phyloP scores from a whole-genome alignment of 2,329 filamentous ascomycete genomes.

The Ramularia endophylla region DNA sequence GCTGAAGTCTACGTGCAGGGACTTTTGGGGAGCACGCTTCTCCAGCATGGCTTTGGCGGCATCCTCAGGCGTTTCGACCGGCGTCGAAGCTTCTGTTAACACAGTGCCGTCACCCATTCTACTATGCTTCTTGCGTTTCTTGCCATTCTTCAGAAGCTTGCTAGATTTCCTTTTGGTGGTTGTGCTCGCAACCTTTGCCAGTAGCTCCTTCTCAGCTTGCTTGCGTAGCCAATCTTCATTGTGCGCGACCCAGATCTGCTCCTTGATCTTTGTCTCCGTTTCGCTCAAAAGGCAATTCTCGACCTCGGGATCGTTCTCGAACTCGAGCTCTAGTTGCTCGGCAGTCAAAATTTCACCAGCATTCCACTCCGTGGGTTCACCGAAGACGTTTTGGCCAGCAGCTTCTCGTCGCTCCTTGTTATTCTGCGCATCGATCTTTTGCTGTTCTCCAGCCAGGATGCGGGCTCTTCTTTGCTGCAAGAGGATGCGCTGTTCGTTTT shows the following conservation, averaged over 20 bases:
- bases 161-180: constrained; percentile 34
- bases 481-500: constrained; percentile 7
- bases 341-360: constrained; percentile 20
- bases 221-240: constrained; percentile 90
- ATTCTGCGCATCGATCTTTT: constrained; percentile 37
- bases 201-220: constrained; percentile 77
- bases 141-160: constrained; percentile 32
- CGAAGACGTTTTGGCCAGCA: constrained; percentile 54
- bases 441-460: constrained; percentile 24
- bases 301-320: constrained; percentile 85
- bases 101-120: constrained; percentile 39
- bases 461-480: constrained; percentile 15
- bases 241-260: constrained; percentile 87
- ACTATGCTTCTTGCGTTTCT: constrained; percentile 44
- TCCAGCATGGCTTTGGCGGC: constrained; percentile 42
- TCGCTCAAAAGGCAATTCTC: constrained; percentile 67
- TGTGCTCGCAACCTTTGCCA: constrained; percentile 58
- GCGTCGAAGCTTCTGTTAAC: constrained; percentile 37
- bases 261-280: constrained; percentile 74
- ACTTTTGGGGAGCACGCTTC: constrained; percentile 37
- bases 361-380: constrained; percentile 40
- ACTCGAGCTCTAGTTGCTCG: constrained; percentile 55
- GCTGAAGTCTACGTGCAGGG: constrained; percentile 44
- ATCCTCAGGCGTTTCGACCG: constrained; percentile 39
- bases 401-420: constrained; percentile 45